Conservation (phyloP, 495 filamentous ascomycete species). For the Cryomyces minteri region DNA sequence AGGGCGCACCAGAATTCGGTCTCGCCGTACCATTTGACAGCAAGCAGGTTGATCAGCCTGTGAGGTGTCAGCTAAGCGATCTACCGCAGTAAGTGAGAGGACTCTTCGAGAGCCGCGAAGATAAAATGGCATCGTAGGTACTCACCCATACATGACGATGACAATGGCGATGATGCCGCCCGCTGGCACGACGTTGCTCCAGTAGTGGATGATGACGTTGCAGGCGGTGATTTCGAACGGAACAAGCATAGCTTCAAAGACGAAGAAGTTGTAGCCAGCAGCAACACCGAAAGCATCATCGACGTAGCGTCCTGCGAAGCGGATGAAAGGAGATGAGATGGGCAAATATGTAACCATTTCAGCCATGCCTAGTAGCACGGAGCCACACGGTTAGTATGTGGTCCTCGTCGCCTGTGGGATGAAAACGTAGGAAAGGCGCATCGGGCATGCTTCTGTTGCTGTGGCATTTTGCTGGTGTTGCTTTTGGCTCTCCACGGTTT, state of each 20-base stretch:
- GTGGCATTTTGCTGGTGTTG: too few relatives aligned
- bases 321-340: conserved; percentile 66
- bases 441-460: too few relatives aligned
- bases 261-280: conserved; percentile 57
- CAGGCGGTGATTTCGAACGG: conserved; percentile 57
- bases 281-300: conserved; percentile 28
- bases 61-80: not conserved
- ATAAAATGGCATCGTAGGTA: not conserved
- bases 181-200: conserved; percentile 43
- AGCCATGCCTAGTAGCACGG: conserved; percentile 31
- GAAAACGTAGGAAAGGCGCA: too few relatives aligned
- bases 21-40: conserved; percentile 49
- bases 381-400: not conserved
- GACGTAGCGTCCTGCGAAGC: conserved; percentile 63
- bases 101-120: not conserved
- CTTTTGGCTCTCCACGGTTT: too few relatives aligned
- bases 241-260: conserved; percentile 47
- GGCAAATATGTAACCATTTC: conserved; percentile 76
- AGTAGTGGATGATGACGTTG: conserved; percentile 49
- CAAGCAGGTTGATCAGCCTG: conserved; percentile 38
- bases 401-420: too few relatives aligned
- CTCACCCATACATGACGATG: conserved; percentile 37
- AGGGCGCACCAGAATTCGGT: conserved; percentile 47
- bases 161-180: conserved; percentile 43
- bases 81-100: not conserved